Evolutionary conservation across 139 green algal species (phyloP).

Genomic region (Zygnema cylindricum): DNA sequence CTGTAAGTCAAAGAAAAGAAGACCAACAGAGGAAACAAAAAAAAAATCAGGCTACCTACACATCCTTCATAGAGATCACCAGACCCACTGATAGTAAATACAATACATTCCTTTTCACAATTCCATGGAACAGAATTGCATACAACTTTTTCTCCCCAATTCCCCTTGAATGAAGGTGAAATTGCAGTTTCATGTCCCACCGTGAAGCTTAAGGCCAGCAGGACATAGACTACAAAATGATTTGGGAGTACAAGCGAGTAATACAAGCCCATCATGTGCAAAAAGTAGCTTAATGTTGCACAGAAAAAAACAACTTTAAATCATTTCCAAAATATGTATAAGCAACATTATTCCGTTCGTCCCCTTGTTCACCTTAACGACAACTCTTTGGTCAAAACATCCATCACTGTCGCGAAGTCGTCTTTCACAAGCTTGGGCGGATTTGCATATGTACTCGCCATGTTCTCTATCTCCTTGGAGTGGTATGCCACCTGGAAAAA

Average conservation of each 20-base stretch:
- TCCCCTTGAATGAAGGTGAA: too few relatives aligned
- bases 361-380: constrained; percentile 28
- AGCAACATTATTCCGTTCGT: background rate
- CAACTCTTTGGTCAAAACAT: constrained; percentile 72
- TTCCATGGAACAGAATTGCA: too few relatives aligned
- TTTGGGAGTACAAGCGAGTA: background rate
- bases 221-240: background rate
- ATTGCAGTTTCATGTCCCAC: background rate
- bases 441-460: constrained; percentile 86
- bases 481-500: constrained; percentile 83
- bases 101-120: too few relatives aligned
- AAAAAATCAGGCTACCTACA: too few relatives aligned
- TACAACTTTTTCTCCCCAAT: too few relatives aligned
- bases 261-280: background rate
- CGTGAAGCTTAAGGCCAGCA: background rate
- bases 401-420: constrained; percentile 92
- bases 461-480: constrained; percentile 77
- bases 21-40: too few relatives aligned
- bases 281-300: too few relatives aligned
- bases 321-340: background rate
- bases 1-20: too few relatives aligned
- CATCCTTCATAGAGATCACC: too few relatives aligned
- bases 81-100: too few relatives aligned
- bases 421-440: constrained; percentile 89
- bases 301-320: background rate